Conservation (phyloP, 805 yeast species). For the Schizosaccharomyces japonicus region DNA sequence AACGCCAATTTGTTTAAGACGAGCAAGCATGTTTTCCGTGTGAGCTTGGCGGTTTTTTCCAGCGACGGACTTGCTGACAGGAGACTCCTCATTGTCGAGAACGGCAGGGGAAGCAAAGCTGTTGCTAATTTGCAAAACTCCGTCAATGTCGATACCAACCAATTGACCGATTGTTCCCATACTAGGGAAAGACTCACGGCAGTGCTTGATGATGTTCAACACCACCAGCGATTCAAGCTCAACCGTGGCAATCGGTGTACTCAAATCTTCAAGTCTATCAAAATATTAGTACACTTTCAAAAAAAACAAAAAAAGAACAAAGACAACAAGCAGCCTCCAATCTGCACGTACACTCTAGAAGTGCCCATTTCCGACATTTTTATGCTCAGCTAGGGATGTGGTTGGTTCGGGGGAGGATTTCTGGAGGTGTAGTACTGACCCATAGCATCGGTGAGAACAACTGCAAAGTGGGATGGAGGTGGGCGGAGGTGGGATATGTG, state of each 20-base stretch:
- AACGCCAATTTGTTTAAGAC: slow-evolving; percentile 35
- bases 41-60: slow-evolving; percentile 40
- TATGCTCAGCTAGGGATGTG: no score
- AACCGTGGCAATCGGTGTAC: background rate
- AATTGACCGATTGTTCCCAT: slow-evolving; percentile 23
- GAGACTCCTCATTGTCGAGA: slow-evolving; percentile 7
- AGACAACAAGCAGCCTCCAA: no score
- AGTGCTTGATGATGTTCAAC: slow-evolving; percentile 3
- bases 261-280: no score
- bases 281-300: no score
- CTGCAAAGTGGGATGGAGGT: no score
- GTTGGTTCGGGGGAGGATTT: no score
- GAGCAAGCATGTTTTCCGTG: slow-evolving; percentile 41
- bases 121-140: slow-evolving; percentile 27
- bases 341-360: no score
- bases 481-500: no score
- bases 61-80: slow-evolving; percentile 28
- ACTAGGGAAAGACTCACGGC: background rate
- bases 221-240: slow-evolving; percentile 3
- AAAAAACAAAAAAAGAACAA: no score
- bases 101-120: slow-evolving; percentile 39
- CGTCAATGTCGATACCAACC: slow-evolving; percentile 37
- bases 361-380: no score
- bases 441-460: no score
- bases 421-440: no score